Evolutionary conservation across 805 yeast species (phyloP), one percentile per base, ranked within the genome.

Genomic region (Kazachstania viticola): DNA sequence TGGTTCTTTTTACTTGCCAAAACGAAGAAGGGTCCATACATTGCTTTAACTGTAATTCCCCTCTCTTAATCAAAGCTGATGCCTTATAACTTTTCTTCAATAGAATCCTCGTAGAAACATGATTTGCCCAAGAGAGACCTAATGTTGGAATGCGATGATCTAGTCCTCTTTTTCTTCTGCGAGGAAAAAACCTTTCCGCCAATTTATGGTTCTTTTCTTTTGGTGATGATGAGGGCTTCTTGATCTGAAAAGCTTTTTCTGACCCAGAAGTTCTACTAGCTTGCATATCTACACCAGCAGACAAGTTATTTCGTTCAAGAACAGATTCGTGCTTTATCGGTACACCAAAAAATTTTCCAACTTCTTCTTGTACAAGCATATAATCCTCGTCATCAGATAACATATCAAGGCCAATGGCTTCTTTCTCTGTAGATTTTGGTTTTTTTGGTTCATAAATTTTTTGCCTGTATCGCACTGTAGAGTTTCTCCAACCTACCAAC

Each of bases 401-500:
- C 14, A 48, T 41, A 25, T 30, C 32, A 17, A 39, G 45, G n/a
- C n/a, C n/a, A n/a, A n/a, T n/a, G n/a, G n/a, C n/a, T n/a, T n/a
- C n/a, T n/a, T n/a, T n/a, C n/a, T n/a, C n/a, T 8, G 15, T n/a
- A 9, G 22, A 11, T 16, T 17, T 16, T 22, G 6, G 17, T 16
- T 25, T 21, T 25, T 27, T 34, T 25, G 28, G 24, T 22, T 43
- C 46, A 24, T 34, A 40, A 27, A 27, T 41, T 14, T 27, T 38
- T 27, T 60, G 62, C 19, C 60, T 44, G 29, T 49, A 42, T 25
- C 42, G 29, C 15, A 65, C 61, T 14, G 58, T 49, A 1, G 56
- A 53, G 35, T 60, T 59, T 38, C 71, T 75, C 94, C 94, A 84
- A 1, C 94, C 95, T 14, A 73, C 66, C 28, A 73, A 58, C 69